Percentiles rank a stretch among this genome's conserved stretches.
phyloP scores from a whole-genome alignment of 371 early-diverging fungal genomes.

The Capillidium heterosporum region DNA sequence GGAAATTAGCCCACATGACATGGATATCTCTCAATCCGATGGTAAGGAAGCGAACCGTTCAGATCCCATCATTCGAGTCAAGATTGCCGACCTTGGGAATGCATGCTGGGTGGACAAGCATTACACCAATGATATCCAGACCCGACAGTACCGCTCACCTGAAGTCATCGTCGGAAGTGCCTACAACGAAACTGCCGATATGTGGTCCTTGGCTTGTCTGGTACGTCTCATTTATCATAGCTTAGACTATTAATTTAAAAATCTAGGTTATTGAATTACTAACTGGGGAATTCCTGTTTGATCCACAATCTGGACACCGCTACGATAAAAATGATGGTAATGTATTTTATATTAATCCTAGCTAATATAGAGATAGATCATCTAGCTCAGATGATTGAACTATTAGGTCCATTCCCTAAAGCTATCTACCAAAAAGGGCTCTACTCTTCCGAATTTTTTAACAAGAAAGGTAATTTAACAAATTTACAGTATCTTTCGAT shows the following conservation, averaged over 20 bases:
- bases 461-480: conserved; percentile 42
- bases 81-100: conserved; percentile 95
- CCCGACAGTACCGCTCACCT: conserved; percentile 94
- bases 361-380: conserved; percentile 46
- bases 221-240: conserved; percentile 14
- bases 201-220: conserved; percentile 96
- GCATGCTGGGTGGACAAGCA: conserved; percentile 93
- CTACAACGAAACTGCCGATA: conserved; percentile 85
- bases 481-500: conserved; percentile 28
- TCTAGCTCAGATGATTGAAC: conserved; percentile 87
- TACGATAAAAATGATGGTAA: conserved; percentile 84
- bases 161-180: conserved; percentile 91
- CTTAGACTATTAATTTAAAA: not conserved
- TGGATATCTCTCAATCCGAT: too few species aligned
- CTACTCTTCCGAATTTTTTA: conserved; percentile 60
- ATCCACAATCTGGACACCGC: conserved; percentile 66
- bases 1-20: too few species aligned
- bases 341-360: conserved; percentile 1
- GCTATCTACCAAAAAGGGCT: conserved; percentile 51
- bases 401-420: conserved; percentile 67
- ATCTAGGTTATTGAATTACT: conserved; percentile 59
- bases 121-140: conserved; percentile 92
- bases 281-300: conserved; percentile 89
- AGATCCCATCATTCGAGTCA: conserved; percentile 34
- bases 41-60: too few species aligned